Percentiles rank a stretch among this genome's conserved stretches.
Conservation (phyloP, 805 yeast genomes). For the Metschnikowia amazonensis region DNA sequence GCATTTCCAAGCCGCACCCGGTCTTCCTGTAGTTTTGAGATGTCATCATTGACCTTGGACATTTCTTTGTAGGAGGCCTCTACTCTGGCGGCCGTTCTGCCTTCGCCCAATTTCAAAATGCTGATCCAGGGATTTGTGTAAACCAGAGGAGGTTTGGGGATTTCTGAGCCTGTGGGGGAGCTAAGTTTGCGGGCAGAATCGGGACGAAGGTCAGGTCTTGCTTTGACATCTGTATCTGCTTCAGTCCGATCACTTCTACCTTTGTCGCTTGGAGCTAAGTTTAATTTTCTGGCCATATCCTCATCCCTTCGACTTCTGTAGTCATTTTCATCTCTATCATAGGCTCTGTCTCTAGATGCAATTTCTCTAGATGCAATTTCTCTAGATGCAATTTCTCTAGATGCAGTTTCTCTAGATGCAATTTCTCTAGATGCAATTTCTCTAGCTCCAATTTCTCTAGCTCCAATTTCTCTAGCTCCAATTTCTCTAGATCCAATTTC, state of each 20-base stretch:
- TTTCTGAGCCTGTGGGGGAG: constrained; percentile 1
- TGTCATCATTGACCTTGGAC: constrained; percentile 22
- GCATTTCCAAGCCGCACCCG: constrained; percentile 19
- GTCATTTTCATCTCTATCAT: background rate
- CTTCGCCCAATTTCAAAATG: constrained; percentile 27
- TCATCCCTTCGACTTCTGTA: background rate
- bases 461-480: too few species aligned
- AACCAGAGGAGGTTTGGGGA: background rate
- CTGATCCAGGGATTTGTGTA: constrained; percentile 32
- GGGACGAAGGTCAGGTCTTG: background rate
- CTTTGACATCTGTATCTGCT: background rate
- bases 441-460: too few species aligned
- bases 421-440: too few species aligned
- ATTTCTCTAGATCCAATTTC: too few species aligned
- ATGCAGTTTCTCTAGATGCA: too few species aligned
- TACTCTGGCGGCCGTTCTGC: constrained; percentile 22
- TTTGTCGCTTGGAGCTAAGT: background rate
- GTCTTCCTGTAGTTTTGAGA: constrained; percentile 25
- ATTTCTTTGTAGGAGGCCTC: constrained; percentile 27
- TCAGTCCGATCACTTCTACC: background rate
- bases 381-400: too few species aligned
- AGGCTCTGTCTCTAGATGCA: too few species aligned
- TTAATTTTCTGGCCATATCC: background rate
- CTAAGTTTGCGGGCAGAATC: background rate
- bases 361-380: too few species aligned